Evolutionary conservation across 192 early-diverging fungal genomes (phyloP).

Genomic region (Radiomyces spectabilis): DNA sequence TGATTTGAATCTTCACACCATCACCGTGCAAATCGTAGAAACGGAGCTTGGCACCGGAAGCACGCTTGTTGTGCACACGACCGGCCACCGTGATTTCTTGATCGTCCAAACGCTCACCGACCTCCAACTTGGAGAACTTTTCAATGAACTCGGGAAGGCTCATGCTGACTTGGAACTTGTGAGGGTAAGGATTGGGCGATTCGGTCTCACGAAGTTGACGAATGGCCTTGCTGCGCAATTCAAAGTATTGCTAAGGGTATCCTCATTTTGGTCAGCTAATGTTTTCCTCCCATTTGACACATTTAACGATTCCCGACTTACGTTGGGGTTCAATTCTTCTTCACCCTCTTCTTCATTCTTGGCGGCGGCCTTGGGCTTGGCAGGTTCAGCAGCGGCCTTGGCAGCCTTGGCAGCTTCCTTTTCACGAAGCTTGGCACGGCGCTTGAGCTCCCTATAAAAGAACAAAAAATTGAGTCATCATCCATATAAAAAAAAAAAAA

Average conservation of each 20-base stretch:
- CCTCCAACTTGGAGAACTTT: conserved; percentile 65
- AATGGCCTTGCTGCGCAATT: conserved; percentile 85
- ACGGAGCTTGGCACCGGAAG: conserved; percentile 80
- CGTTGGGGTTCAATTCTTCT: conserved; percentile 80
- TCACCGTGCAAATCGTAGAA: conserved; percentile 97
- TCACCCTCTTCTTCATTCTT: conserved; percentile 65
- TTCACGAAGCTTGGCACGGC: conserved; percentile 79
- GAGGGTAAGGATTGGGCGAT: conserved; percentile 90
- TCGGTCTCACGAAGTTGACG: conserved; percentile 73
- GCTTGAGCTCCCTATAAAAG: conserved; percentile 78
- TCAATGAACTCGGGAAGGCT: conserved; percentile 81
- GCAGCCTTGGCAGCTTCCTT: conserved; percentile 72
- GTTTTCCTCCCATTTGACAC: conserved; percentile 66
- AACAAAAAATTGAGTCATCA: too few relatives aligned
- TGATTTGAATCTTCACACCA: conserved; percentile 90
- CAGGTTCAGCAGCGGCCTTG: conserved; percentile 44
- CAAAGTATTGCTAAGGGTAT: conserved; percentile 83
- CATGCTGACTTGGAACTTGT: conserved; percentile 94
- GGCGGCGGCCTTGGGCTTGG: conserved; percentile 24
- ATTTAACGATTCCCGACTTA: conserved; percentile 40
- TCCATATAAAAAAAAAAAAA: too few relatives aligned
- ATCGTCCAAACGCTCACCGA: conserved; percentile 61
- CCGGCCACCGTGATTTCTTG: conserved; percentile 77
- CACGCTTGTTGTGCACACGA: conserved; percentile 93
- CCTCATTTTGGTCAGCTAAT: conserved; percentile 72